Conservation (phyloP, 345 rosid species). For the Heritiera littoralis region DNA sequence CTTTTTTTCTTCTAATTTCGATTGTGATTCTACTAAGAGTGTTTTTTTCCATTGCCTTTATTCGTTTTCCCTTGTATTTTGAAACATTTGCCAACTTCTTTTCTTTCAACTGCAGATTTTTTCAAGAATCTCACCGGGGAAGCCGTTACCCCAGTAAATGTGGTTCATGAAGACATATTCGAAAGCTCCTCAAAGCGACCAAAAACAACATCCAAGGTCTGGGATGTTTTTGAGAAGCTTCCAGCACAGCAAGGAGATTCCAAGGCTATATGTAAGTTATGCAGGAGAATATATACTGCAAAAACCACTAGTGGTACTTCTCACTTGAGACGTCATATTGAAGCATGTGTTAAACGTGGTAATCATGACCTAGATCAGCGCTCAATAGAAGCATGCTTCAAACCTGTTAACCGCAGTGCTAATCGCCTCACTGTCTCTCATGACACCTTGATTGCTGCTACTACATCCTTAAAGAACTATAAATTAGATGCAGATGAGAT, state of each 20-base stretch:
- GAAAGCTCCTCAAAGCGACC: slow-evolving; percentile 23
- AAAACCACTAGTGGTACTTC: slow-evolving; percentile 30
- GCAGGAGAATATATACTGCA: slow-evolving; percentile 32
- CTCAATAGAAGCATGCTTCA: slow-evolving; percentile 22
- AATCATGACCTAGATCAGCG: slow-evolving; percentile 11
- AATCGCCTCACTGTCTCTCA: slow-evolving; percentile 17
- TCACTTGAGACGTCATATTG: slow-evolving; percentile 32
- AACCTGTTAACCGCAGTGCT: slow-evolving; percentile 12
- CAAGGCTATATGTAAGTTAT: slow-evolving; percentile 30
- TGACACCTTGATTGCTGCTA: slow-evolving; percentile 24
- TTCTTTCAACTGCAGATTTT: slow-evolving; percentile 13
- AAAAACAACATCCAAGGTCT: slow-evolving; percentile 30
- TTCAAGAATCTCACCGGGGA: slow-evolving; percentile 17
- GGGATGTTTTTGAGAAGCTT: slow-evolving; percentile 34
- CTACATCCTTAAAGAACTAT: slow-evolving; percentile 19
- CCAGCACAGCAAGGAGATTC: slow-evolving; percentile 28
- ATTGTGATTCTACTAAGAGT: background rate
- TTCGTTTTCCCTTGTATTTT: background rate
- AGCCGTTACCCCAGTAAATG: background rate
- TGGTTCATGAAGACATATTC: slow-evolving; percentile 16
- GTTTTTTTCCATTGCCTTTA: background rate
- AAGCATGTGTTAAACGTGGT: slow-evolving; percentile 27
- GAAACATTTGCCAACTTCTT: background rate
- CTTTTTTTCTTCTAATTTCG: background rate
- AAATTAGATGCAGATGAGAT: slow-evolving; percentile 29